Percentiles rank a stretch among this genome's conserved stretches.
These are phyloP conservation scores for Mariannaea sp. DNA, from an alignment of 2,329 filamentous ascomycete species.

Conservation along the genomic window DNA sequence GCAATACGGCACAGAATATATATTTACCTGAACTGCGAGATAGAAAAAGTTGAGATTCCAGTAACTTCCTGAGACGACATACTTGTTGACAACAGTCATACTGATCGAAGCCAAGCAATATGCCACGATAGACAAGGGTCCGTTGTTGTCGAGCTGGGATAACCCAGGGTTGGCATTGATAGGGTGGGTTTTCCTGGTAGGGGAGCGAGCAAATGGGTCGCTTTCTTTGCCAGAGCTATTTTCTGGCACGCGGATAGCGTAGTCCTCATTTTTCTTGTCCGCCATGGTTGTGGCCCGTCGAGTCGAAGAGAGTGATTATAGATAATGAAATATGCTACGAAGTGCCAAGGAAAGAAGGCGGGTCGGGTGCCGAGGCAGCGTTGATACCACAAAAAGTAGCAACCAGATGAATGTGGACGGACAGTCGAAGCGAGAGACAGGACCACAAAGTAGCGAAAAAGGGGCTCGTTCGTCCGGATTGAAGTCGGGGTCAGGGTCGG, in stretches of 20 bases:
- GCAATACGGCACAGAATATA: too few relatives aligned
- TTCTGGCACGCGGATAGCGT: slow-evolving; percentile 71
- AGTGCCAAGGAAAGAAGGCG: slow-evolving; percentile 20
- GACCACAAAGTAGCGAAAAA: not conserved
- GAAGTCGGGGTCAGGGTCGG: not conserved
- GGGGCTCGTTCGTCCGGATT: not conserved
- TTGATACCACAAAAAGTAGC: not conserved
- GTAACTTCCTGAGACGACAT: slow-evolving; percentile 84
- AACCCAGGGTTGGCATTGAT: slow-evolving; percentile 20
- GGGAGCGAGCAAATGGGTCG: slow-evolving; percentile 51
- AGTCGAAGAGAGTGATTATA: slow-evolving; percentile 37
- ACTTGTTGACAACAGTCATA: slow-evolving; percentile 99
- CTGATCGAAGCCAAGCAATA: slow-evolving; percentile 97
- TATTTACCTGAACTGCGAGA: slow-evolving; percentile 84
- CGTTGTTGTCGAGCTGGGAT: slow-evolving; percentile 70
- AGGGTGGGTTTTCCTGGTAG: slow-evolving; percentile 26
- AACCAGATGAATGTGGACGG: not conserved
- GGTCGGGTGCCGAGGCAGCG: slow-evolving; percentile 1
- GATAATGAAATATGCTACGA: not conserved
- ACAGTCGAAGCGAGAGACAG: not conserved
- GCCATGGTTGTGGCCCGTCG: slow-evolving; percentile 60
- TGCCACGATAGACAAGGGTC: slow-evolving; percentile 77
- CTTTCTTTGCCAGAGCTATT: slow-evolving; percentile 57
- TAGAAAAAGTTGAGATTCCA: slow-evolving; percentile 99
- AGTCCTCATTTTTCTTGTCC: slow-evolving; percentile 89